Evolutionary conservation across 495 filamentous ascomycete species (phyloP).

Genomic region (Trichocladium antarcticum): DNA sequence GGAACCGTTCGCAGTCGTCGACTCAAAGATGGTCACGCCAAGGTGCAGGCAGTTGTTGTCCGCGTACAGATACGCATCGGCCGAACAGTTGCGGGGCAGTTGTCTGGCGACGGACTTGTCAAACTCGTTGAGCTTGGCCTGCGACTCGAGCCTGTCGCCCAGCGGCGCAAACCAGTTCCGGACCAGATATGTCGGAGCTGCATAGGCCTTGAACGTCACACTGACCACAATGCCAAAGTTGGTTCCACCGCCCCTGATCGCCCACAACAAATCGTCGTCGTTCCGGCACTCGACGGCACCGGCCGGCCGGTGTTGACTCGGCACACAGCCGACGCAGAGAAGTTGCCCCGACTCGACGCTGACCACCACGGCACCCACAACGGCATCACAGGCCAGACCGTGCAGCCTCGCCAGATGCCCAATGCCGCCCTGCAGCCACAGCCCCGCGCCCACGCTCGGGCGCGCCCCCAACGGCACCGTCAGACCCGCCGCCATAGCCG

Average conservation of each 20-base stretch:
- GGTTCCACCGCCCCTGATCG: conserved; percentile 49
- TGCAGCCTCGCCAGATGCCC: conserved; percentile 47
- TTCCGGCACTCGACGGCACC: conserved; percentile 39
- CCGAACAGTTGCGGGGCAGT: conserved; percentile 39
- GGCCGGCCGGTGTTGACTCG: conserved; percentile 37
- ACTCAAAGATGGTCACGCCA: conserved; percentile 46
- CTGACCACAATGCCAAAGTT: conserved; percentile 55
- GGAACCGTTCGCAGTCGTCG: conserved; percentile 18
- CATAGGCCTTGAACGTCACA: conserved; percentile 43
- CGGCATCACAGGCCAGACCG: conserved; percentile 50
- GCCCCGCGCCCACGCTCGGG: conserved; percentile 51
- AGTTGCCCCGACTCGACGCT: conserved; percentile 41
- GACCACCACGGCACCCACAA: conserved; percentile 50
- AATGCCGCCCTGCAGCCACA: conserved; percentile 57
- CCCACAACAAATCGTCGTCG: conserved; percentile 49
- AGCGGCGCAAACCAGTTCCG: conserved; percentile 44
- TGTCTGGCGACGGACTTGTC: conserved; percentile 33
- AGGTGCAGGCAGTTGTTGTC: conserved; percentile 39
- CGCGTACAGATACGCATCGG: conserved; percentile 50
- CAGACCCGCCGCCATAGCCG: conserved; percentile 39
- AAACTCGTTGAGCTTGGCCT: conserved; percentile 33
- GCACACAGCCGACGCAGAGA: conserved; percentile 43
- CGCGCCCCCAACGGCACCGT: conserved; percentile 50
- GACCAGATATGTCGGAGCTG: conserved; percentile 34
- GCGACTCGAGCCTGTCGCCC: conserved; percentile 30